These are phyloP conservation scores for Panicum virgatum DNA, from an alignment of 202 grass and related monocot genomes.

Conservation along the genomic window DNA sequence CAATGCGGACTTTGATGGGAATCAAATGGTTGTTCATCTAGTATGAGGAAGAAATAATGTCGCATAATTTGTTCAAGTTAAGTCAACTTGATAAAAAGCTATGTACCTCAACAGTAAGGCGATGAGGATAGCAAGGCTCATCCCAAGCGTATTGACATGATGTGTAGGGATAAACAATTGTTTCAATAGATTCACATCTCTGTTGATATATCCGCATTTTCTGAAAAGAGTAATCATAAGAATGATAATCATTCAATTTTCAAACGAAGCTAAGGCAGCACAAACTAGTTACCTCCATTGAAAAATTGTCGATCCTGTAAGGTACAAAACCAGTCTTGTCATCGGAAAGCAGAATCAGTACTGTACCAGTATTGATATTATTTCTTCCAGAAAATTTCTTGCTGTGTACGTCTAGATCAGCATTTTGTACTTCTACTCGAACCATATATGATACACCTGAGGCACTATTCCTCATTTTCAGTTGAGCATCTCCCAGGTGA, in stretches of 20 bases:
- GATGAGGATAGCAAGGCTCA: conserved; percentile 95
- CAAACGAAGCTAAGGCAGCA: conserved; percentile 27
- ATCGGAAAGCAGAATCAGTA: conserved; percentile 95
- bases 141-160: conserved; percentile 98
- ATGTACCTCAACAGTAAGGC: conserved; percentile 89
- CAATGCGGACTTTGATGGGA: too few species aligned
- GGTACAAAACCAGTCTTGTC: conserved; percentile 96
- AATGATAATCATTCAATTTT: conserved; percentile 35
- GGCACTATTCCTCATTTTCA: conserved; percentile 93
- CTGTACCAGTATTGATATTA: conserved; percentile 72
- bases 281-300: conserved; percentile 81
- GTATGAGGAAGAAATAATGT: conserved; percentile 15
- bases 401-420: conserved; percentile 62
- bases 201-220: conserved; percentile 97
- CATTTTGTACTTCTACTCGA: conserved; percentile 97
- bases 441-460: conserved; percentile 85
- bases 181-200: conserved; percentile 94
- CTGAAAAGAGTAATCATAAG: conserved; percentile 55
- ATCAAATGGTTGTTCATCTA: too few species aligned
- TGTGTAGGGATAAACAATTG: conserved; percentile 84
- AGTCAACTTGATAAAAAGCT: not conserved
- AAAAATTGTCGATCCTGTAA: conserved; percentile 95
- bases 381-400: conserved; percentile 57
- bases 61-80: conserved; percentile 12
- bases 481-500: conserved; percentile 82